Evolutionary conservation across 139 green algal species (phyloP), one percentile per base, ranked within the genome.

Genomic region (Eudorina sp.): DNA sequence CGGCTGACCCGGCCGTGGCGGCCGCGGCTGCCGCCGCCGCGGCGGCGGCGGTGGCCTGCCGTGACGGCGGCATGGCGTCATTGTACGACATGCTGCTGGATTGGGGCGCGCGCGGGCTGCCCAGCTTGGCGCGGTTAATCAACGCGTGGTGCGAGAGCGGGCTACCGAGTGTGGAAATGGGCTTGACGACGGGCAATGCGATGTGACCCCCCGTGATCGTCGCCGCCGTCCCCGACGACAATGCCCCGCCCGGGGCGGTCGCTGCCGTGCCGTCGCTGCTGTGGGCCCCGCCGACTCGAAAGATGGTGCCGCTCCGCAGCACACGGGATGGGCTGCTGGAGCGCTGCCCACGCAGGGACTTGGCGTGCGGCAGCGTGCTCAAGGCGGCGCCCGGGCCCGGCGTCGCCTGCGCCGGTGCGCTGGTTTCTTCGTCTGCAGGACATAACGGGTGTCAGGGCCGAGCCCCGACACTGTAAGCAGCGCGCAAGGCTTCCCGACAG

Each of bases 71-170:
- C 53, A 36, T 38, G 53, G 25, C 25, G 58, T 85, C 78, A n/a
- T 85, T 74, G 38, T 75, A 74, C 21, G 78, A 74, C 53, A 75
- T 31, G 55, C 78, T 41, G 60, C 80, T 86, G 29, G 53, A 38
- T n/a, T 86, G 80, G 29, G 70, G 70, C 16, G 62, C 80, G 29
- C 58, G 80, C 4, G 80, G 80, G 41, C 80, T 86, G 58, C 80
- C 41, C 41, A 86, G 11, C 40, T 86, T 86, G 60, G 14, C 62
- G 58, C 55, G 79, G 41, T 83, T n/a, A 2, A 34, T 27, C 1
- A 69, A n/a, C 48, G 51, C 25, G 75, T 19, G 75, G 75, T 51
- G 25, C 55, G 75, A 18, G 31, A 0, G 51, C 7, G 25, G 23
- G 43, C 43, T n/a, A n/a, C n/a, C n/a, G n/a, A n/a, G n/a, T n/a